A percentile compares a stretch with the other conserved stretches of the same genome.
These are phyloP conservation scores for Apophysomyces elegans DNA, from an alignment of 371 early-diverging fungal genomes.

Conservation along the genomic window DNA sequence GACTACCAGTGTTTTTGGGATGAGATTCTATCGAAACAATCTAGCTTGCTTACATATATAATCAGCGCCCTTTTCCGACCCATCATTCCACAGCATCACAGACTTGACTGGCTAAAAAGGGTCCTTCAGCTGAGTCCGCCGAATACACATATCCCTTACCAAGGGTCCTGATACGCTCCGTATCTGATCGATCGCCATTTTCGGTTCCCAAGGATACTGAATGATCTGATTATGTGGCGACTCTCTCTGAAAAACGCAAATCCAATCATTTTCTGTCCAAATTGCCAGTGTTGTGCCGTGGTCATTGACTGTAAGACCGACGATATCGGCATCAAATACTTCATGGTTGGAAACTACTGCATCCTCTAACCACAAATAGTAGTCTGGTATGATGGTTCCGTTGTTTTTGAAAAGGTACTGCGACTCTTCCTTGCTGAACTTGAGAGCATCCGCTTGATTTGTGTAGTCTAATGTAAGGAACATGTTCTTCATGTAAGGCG, in stretches of 20 bases:
- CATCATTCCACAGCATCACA: constrained; percentile 17
- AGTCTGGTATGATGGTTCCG: constrained; percentile 22
- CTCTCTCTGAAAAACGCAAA: constrained; percentile 35
- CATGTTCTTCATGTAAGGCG: constrained; percentile 33
- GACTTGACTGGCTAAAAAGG: neutral
- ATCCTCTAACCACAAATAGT: constrained; percentile 29
- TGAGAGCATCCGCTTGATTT: constrained; percentile 28
- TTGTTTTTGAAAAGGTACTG: constrained; percentile 29
- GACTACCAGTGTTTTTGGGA: constrained; percentile 8
- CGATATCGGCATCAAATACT: constrained; percentile 27
- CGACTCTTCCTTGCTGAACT: constrained; percentile 21
- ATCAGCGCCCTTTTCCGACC: neutral
- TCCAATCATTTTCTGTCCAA: constrained; percentile 41
- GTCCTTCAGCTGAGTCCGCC: neutral
- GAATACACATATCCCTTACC: neutral
- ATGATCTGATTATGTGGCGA: neutral
- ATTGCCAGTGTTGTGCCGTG: constrained; percentile 33
- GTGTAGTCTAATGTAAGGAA: constrained; percentile 47
- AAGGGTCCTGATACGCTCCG: neutral
- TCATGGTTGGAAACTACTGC: constrained; percentile 3
- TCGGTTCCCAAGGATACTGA: neutral
- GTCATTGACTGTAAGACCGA: constrained; percentile 33
- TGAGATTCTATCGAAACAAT: neutral
- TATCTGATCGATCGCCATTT: neutral
- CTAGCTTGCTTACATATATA: constrained; percentile 17